Base-by-base conservation (phyloP, 1,139 yeast genomes). In the Blastobotrys ciferrii region DNA sequence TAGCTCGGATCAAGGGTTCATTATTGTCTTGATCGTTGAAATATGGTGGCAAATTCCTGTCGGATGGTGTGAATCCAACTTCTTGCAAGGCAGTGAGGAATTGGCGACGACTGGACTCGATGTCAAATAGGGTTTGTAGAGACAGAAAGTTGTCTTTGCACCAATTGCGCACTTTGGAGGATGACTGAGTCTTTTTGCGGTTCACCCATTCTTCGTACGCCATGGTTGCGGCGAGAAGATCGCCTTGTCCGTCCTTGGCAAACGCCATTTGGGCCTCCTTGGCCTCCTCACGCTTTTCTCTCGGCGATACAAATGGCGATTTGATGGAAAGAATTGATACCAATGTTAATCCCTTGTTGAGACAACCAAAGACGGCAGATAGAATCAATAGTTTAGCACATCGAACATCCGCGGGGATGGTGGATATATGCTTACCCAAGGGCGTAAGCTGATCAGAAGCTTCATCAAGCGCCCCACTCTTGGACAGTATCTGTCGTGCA, bases 351-450 rank as follows among this genome's bases (percentile, higher is more conserved):
- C 92, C 84, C 31, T 77, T 69, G 40, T 86, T 91, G n/a, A 88
- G 68, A 59, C 95, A 85, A 0, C 95, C 95, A 65, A 91, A 87
- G 11, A 89, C 76, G 42, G 94, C 80, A 1, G 95, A 88, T 52
- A 81, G 77, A 25, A 91, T 80, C 43, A 92, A 70, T 44, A 91
- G 67, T 61, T 92, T 92, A 4, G 96, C 97, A 50, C 89, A 84
- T 51, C 80, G 82, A 43, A 92, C 77, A 65, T 92, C 98, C 7
- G 95, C 75, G 0, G 98, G 98, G 51, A 92, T 72, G 59, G 82
- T 72, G 0, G 96, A 84, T 40, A 91, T 72, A 60, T 84, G 89
- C 48, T 74, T 76, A n/a, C 98, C 98, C 38, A 92, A 69, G 46
- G 85, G 78, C 0, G 98, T 84, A 41, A 92, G 70, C 1, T 71